Conservation (phyloP, 106 monocot species). For the Alisma plantagoaquatica region DNA sequence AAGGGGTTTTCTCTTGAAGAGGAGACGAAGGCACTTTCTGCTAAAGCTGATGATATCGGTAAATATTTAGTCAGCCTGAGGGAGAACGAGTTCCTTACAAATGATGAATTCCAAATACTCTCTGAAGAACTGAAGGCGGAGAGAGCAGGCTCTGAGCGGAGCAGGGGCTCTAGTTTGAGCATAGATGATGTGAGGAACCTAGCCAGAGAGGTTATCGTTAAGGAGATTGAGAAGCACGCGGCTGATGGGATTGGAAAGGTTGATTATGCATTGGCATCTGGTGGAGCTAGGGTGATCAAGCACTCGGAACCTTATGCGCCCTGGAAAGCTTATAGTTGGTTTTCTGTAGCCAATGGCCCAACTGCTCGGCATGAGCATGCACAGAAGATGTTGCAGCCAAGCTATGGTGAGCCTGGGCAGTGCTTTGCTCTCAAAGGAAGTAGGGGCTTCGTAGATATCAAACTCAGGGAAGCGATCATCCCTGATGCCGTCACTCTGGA, state of each 20-base stretch:
- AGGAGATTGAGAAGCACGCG: conserved; percentile 30
- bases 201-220: conserved; percentile 15
- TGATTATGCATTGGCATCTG: conserved; percentile 24
- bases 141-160: not conserved
- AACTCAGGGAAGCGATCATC: conserved; percentile 47
- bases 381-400: conserved; percentile 83
- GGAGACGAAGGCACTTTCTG: conserved; percentile 45
- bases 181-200: conserved; percentile 16
- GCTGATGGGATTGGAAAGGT: conserved; percentile 27
- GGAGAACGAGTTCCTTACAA: conserved; percentile 37
- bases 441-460: conserved; percentile 67
- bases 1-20: conserved; percentile 18
- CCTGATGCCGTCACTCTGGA: conserved; percentile 77
- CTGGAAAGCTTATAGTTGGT: conserved; percentile 32
- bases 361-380: conserved; percentile 43
- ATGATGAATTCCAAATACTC: conserved; percentile 17
- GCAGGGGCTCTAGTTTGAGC: not conserved
- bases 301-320: conserved; percentile 20
- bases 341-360: conserved; percentile 20
- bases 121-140: conserved; percentile 5
- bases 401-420: conserved; percentile 94
- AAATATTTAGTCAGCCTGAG: conserved; percentile 36
- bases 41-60: conserved; percentile 30
- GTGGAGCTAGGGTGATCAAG: conserved; percentile 16
- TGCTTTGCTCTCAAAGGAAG: conserved; percentile 77